phyloP scores from a whole-genome alignment of 73 alveolate genomes.

The Paramecium primaurelia region DNA sequence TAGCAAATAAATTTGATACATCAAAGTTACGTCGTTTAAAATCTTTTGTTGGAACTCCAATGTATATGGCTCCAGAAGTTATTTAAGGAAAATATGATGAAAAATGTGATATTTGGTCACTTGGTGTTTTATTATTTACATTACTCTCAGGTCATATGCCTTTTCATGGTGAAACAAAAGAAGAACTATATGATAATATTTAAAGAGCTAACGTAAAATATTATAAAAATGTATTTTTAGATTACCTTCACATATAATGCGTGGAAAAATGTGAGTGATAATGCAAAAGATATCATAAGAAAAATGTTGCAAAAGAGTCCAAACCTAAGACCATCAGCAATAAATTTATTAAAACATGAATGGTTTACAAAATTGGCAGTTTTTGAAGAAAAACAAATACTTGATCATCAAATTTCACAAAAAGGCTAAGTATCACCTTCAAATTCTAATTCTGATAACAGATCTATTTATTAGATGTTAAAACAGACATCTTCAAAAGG shows the following conservation, averaged over 20 bases:
- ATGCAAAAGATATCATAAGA: conserved; percentile 29
- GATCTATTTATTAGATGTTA: conserved; percentile 48
- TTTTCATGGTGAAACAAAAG: conserved; percentile 74
- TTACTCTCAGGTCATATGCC: conserved; percentile 92
- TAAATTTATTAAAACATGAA: not conserved
- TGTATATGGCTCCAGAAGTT: conserved; percentile 42
- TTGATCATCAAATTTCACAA: not conserved
- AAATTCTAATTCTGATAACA: not conserved
- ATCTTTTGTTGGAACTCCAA: conserved; percentile 66
- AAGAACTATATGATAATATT: conserved; percentile 39
- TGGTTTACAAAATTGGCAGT: conserved; percentile 28
- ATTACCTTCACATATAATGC: not conserved
- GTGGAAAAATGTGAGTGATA: not conserved
- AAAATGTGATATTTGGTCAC: not conserved
- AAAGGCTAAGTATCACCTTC: not conserved
- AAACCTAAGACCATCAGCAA: conserved; percentile 14
- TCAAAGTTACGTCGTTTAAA: conserved; percentile 85
- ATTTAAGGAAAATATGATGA: not conserved
- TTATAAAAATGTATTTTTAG: not conserved
- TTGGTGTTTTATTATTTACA: conserved; percentile 72
- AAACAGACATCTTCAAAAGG: conserved; percentile 57
- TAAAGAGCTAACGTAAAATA: not conserved
- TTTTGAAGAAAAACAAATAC: not conserved
- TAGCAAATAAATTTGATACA: conserved; percentile 70
- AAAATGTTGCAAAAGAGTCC: conserved; percentile 42